Evolutionary conservation across 2,329 filamentous ascomycete species (phyloP), one percentile per base, ranked within the genome.

Genomic region (Penicillium vulpinum): DNA sequence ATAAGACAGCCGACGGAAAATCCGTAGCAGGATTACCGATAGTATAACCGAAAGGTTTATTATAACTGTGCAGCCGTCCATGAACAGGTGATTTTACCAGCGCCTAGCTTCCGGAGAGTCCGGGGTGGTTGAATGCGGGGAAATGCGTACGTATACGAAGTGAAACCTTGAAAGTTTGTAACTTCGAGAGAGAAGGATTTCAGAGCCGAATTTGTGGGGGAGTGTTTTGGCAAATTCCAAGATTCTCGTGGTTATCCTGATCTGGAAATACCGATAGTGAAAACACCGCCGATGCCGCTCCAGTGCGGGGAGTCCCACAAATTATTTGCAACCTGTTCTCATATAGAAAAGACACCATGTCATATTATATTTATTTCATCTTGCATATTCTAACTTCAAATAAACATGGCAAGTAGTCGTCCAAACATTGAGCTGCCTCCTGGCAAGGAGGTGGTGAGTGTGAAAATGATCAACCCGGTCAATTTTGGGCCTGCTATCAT

Each of bases 401-500:
- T 21, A 24, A 43, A n/a, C 21, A 47, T 47, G 45, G 15, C 29
- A 11, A 35, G 26, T 21, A 29, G 11, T 36, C 45, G 15, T 13
- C 31, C 70, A 82, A 66, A 35, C 31, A 55, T 50, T 10, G 41
- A 39, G 16, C 38, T 39, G n/a, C 46, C 39, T 49, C 33, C 24
- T 18, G 29, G 43, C 11, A 21, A 45, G 52, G 52, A 41, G 31
- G 45, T 48, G 9, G 28, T 49, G 4, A 40, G 15, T 16, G 60
- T 62, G 29, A 62, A 60, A 24, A 61, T 77, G 38, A 76, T 77
- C 28, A 76, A 75, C 44, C 67, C 75, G 0, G 73, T 74, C 22
- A 75, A 76, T 29, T 77, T 77, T 52, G 75, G 75, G 0, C 75
- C 75, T 4, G 70, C 75, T 5, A 69, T 75, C 24, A 58, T 77